These are phyloP conservation scores for Debaryomyces tyrocola DNA, from an alignment of 805 yeast genomes.

Conservation along the genomic window DNA sequence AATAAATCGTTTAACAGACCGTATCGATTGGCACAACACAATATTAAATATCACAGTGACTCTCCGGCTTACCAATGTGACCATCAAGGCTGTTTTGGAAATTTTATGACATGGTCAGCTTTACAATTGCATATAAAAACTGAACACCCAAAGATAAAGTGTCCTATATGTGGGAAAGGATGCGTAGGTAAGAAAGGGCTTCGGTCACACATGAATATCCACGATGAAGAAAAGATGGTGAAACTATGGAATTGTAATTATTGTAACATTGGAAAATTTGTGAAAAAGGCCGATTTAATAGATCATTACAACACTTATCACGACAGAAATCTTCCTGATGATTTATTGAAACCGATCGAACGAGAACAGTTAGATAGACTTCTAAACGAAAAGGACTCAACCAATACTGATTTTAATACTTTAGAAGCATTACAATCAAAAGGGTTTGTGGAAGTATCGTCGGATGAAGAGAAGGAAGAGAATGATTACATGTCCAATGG, in stretches of 20 bases:
- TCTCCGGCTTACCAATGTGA: conserved; percentile 59
- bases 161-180: conserved; percentile 64
- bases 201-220: conserved; percentile 67
- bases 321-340: conserved; percentile 38
- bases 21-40: conserved; percentile 64
- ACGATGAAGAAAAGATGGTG: conserved; percentile 52
- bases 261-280: conserved; percentile 50
- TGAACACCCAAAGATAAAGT: conserved; percentile 69
- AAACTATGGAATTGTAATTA: conserved; percentile 67
- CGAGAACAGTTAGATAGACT: conserved; percentile 19
- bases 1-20: conserved; percentile 64
- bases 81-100: conserved; percentile 56
- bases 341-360: conserved; percentile 26
- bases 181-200: conserved; percentile 75
- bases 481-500: conserved; percentile 7
- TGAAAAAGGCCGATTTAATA: conserved; percentile 55
- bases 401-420: neutral
- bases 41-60: conserved; percentile 62
- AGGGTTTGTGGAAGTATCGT: conserved; percentile 1
- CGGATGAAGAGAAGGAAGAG: conserved; percentile 6
- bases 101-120: conserved; percentile 72
- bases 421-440: neutral
- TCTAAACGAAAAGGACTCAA: conserved; percentile 13
- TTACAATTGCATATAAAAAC: conserved; percentile 68
- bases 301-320: conserved; percentile 57